A percentile compares a stretch with the other conserved stretches of the same genome.
phyloP scores from a whole-genome alignment of 352 stramenopile species.

The Phytophthora pinifolia region DNA sequence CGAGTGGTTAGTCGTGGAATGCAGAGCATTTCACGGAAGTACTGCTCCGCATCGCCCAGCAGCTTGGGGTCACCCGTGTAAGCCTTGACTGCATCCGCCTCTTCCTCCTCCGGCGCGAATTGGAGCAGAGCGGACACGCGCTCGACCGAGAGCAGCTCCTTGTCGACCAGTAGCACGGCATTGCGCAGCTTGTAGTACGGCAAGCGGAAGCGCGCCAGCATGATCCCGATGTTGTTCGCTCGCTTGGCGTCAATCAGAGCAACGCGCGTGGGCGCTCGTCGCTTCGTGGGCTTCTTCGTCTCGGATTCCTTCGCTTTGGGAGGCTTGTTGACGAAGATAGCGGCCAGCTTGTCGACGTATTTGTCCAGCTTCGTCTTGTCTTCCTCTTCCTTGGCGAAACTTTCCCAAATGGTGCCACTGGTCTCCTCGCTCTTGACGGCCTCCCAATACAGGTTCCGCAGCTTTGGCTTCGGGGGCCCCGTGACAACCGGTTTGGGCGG shows the following conservation, averaged over 20 bases:
- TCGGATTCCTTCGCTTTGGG: conserved; percentile 54
- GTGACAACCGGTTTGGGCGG: conserved; percentile 39
- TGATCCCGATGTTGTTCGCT: conserved; percentile 88
- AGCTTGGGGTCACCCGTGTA: conserved; percentile 76
- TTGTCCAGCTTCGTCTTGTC: conserved; percentile 43
- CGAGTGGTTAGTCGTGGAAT: conserved; percentile 65
- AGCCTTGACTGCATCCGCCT: conserved; percentile 57
- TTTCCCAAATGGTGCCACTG: conserved; percentile 76
- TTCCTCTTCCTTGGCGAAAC: conserved; percentile 45
- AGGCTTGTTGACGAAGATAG: conserved; percentile 86
- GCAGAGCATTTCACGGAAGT: conserved; percentile 68
- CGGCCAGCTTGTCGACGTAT: conserved; percentile 63
- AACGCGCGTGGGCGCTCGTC: conserved; percentile 66
- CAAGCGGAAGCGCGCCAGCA: conserved; percentile 81
- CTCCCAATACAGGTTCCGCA: conserved; percentile 86
- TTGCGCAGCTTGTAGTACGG: conserved; percentile 79
- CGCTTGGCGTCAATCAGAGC: conserved; percentile 83
- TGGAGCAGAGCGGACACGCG: conserved; percentile 74
- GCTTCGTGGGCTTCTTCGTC: conserved; percentile 57
- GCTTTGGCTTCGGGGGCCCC: conserved; percentile 71
- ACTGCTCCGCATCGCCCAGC: conserved; percentile 80
- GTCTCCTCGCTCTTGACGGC: conserved; percentile 61
- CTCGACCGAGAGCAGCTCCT: conserved; percentile 72
- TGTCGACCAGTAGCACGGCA: conserved; percentile 78
- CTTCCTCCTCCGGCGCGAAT: conserved; percentile 74